Percentiles rank a stretch among this genome's conserved stretches.
phyloP scores from a whole-genome alignment of 78 protist genomes.

The Speleostelium caveatum region DNA sequence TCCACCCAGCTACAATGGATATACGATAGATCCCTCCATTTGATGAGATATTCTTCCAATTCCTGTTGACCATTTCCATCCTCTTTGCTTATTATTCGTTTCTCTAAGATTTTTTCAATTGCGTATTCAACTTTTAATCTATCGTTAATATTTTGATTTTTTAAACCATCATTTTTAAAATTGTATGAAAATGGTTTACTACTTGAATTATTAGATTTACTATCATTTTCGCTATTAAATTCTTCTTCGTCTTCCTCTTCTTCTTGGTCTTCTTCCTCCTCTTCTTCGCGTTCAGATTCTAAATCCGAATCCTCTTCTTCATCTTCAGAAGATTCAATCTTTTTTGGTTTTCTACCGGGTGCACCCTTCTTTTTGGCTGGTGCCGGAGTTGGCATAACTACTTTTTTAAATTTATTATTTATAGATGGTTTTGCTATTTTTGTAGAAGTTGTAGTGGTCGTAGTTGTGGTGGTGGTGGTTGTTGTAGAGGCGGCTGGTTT shows the following conservation, averaged over 20 bases:
- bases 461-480: too few relatives aligned
- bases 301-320: background rate
- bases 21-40: conserved; percentile 76
- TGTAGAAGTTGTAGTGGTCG: too few relatives aligned
- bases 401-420: too few relatives aligned
- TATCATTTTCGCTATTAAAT: background rate
- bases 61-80: background rate
- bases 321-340: background rate
- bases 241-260: background rate
- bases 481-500: background rate
- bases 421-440: too few relatives aligned
- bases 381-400: too few relatives aligned
- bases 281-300: background rate
- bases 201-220: background rate
- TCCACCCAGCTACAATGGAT: conserved; percentile 78
- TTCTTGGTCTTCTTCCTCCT: background rate
- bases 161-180: conserved; percentile 22
- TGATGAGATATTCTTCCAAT: conserved; percentile 4
- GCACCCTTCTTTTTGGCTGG: background rate
- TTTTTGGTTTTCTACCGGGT: background rate
- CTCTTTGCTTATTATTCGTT: background rate
- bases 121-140: conserved; percentile 37
- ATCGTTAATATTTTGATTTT: background rate
- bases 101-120: conserved; percentile 46
- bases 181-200: too few relatives aligned